Evolutionary conservation across 768 basidiomycete species (phyloP).

Genomic region (Auriscalpium vulgare): DNA sequence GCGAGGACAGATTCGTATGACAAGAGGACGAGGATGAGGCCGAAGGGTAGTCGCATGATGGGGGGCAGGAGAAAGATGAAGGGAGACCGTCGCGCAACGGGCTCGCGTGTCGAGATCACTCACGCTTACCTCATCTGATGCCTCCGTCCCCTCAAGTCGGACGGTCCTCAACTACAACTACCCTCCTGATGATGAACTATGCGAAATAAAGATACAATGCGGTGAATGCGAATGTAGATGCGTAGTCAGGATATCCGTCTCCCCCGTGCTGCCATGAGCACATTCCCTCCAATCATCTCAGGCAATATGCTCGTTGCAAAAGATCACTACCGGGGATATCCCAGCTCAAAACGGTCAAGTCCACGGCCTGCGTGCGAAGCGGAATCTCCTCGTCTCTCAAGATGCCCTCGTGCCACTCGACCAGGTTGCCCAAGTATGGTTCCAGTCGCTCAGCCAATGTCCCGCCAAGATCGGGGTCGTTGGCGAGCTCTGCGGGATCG

Average conservation of each 20-base stretch:
- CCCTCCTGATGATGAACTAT: no score
- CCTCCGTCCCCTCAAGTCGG: no score
- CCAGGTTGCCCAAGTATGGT: conserved; percentile 11
- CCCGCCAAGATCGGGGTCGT: not conserved
- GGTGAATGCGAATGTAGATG: no score
- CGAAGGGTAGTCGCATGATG: conserved; percentile 15
- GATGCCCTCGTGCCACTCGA: conserved; percentile 5
- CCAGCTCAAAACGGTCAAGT: conserved; percentile 13
- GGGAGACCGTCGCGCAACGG: not conserved
- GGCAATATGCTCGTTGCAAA: not conserved
- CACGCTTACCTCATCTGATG: no score
- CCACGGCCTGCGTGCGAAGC: not conserved
- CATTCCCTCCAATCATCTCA: not conserved
- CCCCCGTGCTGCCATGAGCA: no score
- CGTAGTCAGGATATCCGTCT: no score
- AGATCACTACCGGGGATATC: not conserved
- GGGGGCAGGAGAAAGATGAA: not conserved
- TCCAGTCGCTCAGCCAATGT: conserved; percentile 6
- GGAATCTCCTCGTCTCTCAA: conserved; percentile 1
- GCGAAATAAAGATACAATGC: no score
- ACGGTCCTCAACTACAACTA: no score
- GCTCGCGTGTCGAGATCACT: not conserved
- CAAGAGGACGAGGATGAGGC: conserved; percentile 23
- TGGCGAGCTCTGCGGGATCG: conserved; percentile 1
- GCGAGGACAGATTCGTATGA: conserved; percentile 23